Conservation (phyloP, 352 stramenopile genomes). For the Blastocystis sp. region DNA sequence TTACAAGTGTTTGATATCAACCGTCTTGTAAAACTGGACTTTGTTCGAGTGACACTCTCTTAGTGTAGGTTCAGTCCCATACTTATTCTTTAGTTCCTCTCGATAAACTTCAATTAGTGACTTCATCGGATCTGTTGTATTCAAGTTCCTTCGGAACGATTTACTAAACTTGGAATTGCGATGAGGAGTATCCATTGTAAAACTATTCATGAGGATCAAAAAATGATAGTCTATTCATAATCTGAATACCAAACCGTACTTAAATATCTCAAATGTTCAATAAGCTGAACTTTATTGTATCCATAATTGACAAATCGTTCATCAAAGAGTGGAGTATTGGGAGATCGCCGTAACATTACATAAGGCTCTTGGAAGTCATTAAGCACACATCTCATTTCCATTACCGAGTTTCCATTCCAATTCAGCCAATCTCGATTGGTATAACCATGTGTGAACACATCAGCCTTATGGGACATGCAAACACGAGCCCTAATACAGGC, state of each 20-base stretch:
- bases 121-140: not conserved
- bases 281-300: constrained; percentile 59
- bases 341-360: constrained; percentile 26
- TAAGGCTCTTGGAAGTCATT: constrained; percentile 46
- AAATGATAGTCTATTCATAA: not conserved
- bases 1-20: not conserved
- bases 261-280: constrained; percentile 54
- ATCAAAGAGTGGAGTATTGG: constrained; percentile 45
- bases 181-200: constrained; percentile 47
- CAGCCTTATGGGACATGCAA: not conserved
- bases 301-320: constrained; percentile 55
- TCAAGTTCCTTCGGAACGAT: not conserved
- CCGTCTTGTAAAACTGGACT: not conserved
- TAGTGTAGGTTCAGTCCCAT: not conserved
- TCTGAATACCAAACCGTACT: not conserved
- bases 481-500: constrained; percentile 3
- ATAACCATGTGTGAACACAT: not conserved
- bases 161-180: not conserved
- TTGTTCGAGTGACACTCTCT: not conserved
- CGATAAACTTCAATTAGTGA: not conserved
- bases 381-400: not conserved
- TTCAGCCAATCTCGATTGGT: not conserved
- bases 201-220: constrained; percentile 5
- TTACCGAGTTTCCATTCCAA: not conserved
- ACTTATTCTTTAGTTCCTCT: not conserved